Conservation (phyloP, 2,329 filamentous ascomycete species). For the Dactylellina cionopaga region DNA sequence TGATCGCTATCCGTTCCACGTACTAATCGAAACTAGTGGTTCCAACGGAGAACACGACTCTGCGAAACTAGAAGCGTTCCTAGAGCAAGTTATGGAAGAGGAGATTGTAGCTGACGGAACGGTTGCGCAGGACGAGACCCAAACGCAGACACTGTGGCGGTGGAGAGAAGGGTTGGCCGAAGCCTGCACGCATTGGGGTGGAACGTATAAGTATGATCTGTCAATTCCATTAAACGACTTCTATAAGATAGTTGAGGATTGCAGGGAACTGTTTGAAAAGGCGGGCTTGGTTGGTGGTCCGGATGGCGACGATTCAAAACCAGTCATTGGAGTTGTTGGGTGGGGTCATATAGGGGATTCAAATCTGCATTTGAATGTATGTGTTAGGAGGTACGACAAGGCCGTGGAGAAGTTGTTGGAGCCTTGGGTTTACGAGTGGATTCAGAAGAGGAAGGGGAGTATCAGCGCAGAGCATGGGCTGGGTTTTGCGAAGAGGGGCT, state of each 20-base stretch:
- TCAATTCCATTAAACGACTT: constrained; percentile 90
- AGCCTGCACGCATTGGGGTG: constrained; percentile 86
- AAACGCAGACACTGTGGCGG: constrained; percentile 83
- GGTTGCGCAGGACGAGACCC: constrained; percentile 91
- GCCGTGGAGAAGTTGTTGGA: constrained; percentile 86
- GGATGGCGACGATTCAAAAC: constrained; percentile 69
- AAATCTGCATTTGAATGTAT: constrained; percentile 92
- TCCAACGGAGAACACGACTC: constrained; percentile 90
- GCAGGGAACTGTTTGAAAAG: constrained; percentile 74
- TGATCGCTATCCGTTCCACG: constrained; percentile 87
- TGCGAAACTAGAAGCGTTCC: constrained; percentile 84
- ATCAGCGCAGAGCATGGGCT: constrained; percentile 97
- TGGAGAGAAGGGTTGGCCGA: constrained; percentile 96
- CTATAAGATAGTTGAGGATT: constrained; percentile 89
- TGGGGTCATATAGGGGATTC: constrained; percentile 99
- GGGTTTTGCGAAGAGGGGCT: constrained; percentile 94
- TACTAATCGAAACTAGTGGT: constrained; percentile 93
- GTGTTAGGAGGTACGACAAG: constrained; percentile 83
- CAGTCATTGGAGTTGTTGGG: constrained; percentile 88
- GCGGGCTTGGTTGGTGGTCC: constrained; percentile 72
- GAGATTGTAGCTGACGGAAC: constrained; percentile 90
- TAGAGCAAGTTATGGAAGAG: constrained; percentile 89
- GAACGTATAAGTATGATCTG: constrained; percentile 98
- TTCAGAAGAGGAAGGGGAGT: constrained; percentile 83
- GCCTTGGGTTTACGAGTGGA: constrained; percentile 98